These are phyloP conservation scores for Penicillium malachiteum DNA, from an alignment of 495 filamentous ascomycete genomes.

Conservation along the genomic window DNA sequence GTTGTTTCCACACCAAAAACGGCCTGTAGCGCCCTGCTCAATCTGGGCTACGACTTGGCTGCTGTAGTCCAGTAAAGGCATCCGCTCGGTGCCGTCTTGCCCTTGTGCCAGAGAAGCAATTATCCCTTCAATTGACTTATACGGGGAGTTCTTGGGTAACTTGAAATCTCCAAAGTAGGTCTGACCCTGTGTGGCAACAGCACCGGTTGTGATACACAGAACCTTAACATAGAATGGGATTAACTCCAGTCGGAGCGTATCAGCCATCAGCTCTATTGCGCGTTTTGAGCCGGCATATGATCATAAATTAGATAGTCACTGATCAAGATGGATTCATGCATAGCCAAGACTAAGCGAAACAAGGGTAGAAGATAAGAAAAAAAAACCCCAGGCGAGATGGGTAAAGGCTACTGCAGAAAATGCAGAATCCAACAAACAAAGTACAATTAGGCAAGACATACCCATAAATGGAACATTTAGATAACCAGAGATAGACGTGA, in stretches of 20 bases:
- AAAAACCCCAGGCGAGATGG: no score
- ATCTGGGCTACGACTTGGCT: slow-evolving; percentile 5
- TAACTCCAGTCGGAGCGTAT: slow-evolving; percentile 53
- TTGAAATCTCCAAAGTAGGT: slow-evolving; percentile 5
- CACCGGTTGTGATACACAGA: slow-evolving; percentile 42
- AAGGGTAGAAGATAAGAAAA: no score
- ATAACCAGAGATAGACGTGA: slow-evolving; percentile 49
- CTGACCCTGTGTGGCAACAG: slow-evolving; percentile 6
- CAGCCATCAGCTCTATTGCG: slow-evolving; percentile 47
- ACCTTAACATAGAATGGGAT: slow-evolving; percentile 54
- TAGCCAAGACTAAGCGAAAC: no score
- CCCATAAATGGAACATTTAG: slow-evolving; percentile 31
- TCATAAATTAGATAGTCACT: slow-evolving; percentile 1
- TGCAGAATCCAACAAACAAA: no score
- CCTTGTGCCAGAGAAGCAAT: background rate
- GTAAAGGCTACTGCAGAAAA: no score
- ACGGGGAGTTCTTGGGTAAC: slow-evolving; percentile 6
- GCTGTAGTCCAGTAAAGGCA: background rate
- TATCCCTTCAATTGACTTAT: slow-evolving; percentile 6
- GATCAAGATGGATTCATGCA: no score
- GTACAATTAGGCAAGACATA: no score
- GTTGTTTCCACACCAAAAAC: slow-evolving; percentile 1
- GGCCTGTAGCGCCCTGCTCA: slow-evolving; percentile 24
- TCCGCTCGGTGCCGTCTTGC: background rate
- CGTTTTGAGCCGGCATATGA: slow-evolving; percentile 54